A percentile compares a stretch with the other conserved stretches of the same genome.
Evolutionary conservation across 257 asterid species (phyloP).

Genomic region (Primulina huaijiensis): DNA sequence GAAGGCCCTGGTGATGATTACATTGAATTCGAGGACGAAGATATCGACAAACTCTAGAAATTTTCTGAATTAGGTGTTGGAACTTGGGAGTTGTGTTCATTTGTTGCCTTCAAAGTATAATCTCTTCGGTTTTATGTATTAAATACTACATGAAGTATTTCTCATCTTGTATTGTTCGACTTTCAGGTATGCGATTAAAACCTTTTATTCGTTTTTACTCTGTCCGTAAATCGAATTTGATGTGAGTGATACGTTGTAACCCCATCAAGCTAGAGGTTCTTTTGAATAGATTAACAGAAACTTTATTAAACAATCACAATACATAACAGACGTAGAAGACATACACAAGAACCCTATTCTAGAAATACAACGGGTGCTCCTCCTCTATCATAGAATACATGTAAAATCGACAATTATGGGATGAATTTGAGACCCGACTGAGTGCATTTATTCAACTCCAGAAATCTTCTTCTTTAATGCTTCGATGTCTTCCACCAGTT

Average conservation of each 20-base stretch:
- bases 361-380: neutral
- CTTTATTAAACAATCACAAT: neutral
- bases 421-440: neutral
- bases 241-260: no score
- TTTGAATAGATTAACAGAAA: neutral
- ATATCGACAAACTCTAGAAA: conserved; percentile 73
- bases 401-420: neutral
- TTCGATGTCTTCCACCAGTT: conserved; percentile 77
- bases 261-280: neutral
- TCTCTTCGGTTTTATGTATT: conserved; percentile 4
- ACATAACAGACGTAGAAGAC: neutral
- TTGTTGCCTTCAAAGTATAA: conserved; percentile 13
- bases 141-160: neutral
- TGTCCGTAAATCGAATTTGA: no score
- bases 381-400: neutral
- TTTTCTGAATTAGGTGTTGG: neutral
- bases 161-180: no score
- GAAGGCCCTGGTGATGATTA: conserved; percentile 67
- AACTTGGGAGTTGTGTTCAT: conserved; percentile 6
- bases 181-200: no score
- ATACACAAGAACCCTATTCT: neutral
- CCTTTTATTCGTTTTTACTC: no score
- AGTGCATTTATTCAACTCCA: conserved; percentile 52
- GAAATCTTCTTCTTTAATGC: conserved; percentile 80
- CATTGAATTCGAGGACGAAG: conserved; percentile 84